Base-by-base conservation (phyloP, 2,329 filamentous ascomycete species). In the Ceratocystis ficicola region DNA sequence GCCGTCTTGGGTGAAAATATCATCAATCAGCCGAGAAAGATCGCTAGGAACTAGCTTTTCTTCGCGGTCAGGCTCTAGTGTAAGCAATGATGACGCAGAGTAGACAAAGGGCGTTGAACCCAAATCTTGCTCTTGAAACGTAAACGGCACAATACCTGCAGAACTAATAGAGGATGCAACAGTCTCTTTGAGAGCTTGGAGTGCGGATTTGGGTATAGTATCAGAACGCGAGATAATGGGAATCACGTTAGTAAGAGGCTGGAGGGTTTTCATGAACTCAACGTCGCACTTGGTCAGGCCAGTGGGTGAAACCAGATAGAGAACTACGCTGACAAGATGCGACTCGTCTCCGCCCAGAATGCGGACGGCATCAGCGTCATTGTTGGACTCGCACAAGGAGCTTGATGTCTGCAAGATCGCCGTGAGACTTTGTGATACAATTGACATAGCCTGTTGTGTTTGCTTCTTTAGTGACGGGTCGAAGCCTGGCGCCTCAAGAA, bases 341-440 rank as follows among this genome's bases (percentile, higher is more conserved):
- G 90, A 91, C 46, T 91, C 91, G 66, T 87, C 87, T 8, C 90
- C 90, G 68, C 89, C 89, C 1, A 97, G 77, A 67, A 96, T 77
- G 52, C 83, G 85, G 66, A 93, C 78, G 50, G 96, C 78, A 70
- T 97, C 92, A 17, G 80, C 32, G 41, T 67, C 61, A 6, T 44
- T 28, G n/a, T 44, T 66, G 12, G 55, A 50, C 17, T 52, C 65
- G 7, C 52, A 59, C 28, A 59, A 59, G 15, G 52, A 32, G 12
- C 15, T n/a, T 30, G 52, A 32, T 32, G 15, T 30, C 17, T 32
- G 52, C 12, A 59, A 25, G 25, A 32, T n/a, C 3, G 52, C 25
- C 4, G 52, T 32, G 15, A 59, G 28, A 17, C 52, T 32, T 59
- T 59, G 52, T 32, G 28, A 59, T 32, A 59, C 52, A 36, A 17